Conservation (phyloP, 805 yeast genomes). For the Groenewaldozyma tartarivorans region DNA sequence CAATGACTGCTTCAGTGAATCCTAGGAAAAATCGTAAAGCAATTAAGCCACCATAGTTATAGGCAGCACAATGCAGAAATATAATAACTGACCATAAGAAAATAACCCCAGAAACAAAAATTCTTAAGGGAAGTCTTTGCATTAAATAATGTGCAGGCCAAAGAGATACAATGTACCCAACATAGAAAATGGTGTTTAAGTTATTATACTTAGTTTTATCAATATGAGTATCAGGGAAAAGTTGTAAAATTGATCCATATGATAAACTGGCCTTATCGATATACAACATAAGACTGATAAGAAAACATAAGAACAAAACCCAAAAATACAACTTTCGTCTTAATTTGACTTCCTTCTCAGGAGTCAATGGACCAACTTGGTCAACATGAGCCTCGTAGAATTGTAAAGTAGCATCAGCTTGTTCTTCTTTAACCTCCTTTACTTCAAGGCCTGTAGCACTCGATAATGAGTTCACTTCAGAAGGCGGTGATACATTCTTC, state of each 20-base stretch:
- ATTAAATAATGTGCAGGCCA: slow-evolving; percentile 35
- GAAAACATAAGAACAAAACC: slow-evolving; percentile 2
- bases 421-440: slow-evolving; percentile 2
- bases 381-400: slow-evolving; percentile 4
- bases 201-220: slow-evolving; percentile 40
- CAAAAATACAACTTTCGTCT: slow-evolving; percentile 3
- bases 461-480: no score
- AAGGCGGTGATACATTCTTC: no score
- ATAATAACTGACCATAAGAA: slow-evolving; percentile 31
- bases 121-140: slow-evolving; percentile 34
- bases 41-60: slow-evolving; percentile 35
- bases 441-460: neutral
- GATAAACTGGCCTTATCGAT: slow-evolving; percentile 37
- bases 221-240: slow-evolving; percentile 25
- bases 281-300: slow-evolving; percentile 18
- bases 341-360: slow-evolving; percentile 5
- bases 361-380: slow-evolving; percentile 2
- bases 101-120: slow-evolving; percentile 24
- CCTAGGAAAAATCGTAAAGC: slow-evolving; percentile 38
- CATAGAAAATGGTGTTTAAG: slow-evolving; percentile 35
- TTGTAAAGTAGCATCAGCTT: slow-evolving; percentile 6
- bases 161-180: slow-evolving; percentile 39
- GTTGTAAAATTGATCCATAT: slow-evolving; percentile 32
- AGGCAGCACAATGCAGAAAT: slow-evolving; percentile 14
- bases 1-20: slow-evolving; percentile 39